Conservation (phyloP, 371 early-diverging fungal genomes). For the Mortierella sp. region DNA sequence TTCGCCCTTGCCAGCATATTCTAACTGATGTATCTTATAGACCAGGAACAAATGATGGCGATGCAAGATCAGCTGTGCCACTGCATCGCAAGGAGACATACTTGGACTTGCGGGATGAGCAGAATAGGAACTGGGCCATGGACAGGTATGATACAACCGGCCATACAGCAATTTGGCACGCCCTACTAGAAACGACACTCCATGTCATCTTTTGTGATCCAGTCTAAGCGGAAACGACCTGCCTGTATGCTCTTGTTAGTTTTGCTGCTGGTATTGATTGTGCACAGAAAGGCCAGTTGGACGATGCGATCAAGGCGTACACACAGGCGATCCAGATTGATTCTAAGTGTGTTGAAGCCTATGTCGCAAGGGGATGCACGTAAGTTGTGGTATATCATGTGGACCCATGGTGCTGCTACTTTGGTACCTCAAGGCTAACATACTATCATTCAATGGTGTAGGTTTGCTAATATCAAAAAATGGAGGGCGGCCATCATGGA, state of each 20-base stretch:
- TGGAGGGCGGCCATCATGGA: constrained; percentile 45
- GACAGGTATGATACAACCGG: constrained; percentile 35
- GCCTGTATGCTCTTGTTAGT: constrained; percentile 18
- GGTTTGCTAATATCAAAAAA: constrained; percentile 34
- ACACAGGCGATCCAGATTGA: constrained; percentile 52
- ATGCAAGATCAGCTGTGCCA: constrained; percentile 25
- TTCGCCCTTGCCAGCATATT: neutral
- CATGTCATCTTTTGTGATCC: too few relatives aligned
- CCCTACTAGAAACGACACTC: too few relatives aligned
- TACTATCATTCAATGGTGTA: neutral
- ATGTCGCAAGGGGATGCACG: constrained; percentile 53
- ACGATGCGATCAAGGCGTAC: constrained; percentile 47
- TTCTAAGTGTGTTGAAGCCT: constrained; percentile 37
- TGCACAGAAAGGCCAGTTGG: constrained; percentile 40
- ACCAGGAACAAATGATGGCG: constrained; percentile 24
- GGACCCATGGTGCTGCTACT: neutral
- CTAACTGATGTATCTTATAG: neutral
- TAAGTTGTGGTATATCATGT: constrained; percentile 14
- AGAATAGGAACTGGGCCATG: constrained; percentile 50
- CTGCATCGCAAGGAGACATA: constrained; percentile 51
- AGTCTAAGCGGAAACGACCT: neutral
- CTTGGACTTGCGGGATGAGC: constrained; percentile 47
- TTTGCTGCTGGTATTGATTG: constrained; percentile 32
- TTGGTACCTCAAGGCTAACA: neutral
- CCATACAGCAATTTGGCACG: neutral